Conservation (phyloP, 2,329 filamentous ascomycete genomes). For the Lachnellula subtilissima region DNA sequence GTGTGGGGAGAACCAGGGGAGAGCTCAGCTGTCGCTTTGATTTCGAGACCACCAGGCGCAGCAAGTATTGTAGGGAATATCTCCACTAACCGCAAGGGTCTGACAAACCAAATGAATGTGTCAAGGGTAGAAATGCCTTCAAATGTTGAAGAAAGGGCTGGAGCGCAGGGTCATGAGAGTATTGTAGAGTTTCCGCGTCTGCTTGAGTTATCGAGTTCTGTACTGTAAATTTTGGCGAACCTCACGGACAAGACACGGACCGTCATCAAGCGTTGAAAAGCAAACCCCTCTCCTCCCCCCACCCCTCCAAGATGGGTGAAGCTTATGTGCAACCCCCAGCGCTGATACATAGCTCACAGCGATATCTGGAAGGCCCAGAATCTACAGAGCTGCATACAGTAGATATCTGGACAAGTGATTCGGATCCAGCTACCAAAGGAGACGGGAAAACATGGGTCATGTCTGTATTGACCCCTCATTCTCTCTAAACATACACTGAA, state of each 20-base stretch:
- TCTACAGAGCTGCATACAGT: constrained; percentile 17
- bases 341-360: constrained; percentile 4
- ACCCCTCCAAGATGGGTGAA: constrained; percentile 1
- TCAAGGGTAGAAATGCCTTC: too few relatives aligned
- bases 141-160: too few relatives aligned
- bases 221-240: not conserved
- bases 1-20: not conserved
- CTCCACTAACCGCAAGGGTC: too few relatives aligned
- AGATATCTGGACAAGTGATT: constrained; percentile 11
- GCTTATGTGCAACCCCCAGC: not conserved
- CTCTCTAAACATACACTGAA: not conserved
- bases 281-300: not conserved
- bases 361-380: constrained; percentile 4
- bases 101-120: too few relatives aligned
- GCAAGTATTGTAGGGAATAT: not conserved
- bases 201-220: too few relatives aligned
- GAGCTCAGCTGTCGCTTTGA: not conserved
- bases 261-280: not conserved
- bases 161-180: too few relatives aligned
- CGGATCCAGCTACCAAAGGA: not conserved
- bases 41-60: not conserved
- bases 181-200: too few relatives aligned
- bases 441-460: constrained; percentile 8
- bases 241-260: not conserved
- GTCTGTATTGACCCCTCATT: constrained; percentile 3